phyloP scores from a whole-genome alignment of 2,329 filamentous ascomycete genomes.

The Oidium heveae region DNA sequence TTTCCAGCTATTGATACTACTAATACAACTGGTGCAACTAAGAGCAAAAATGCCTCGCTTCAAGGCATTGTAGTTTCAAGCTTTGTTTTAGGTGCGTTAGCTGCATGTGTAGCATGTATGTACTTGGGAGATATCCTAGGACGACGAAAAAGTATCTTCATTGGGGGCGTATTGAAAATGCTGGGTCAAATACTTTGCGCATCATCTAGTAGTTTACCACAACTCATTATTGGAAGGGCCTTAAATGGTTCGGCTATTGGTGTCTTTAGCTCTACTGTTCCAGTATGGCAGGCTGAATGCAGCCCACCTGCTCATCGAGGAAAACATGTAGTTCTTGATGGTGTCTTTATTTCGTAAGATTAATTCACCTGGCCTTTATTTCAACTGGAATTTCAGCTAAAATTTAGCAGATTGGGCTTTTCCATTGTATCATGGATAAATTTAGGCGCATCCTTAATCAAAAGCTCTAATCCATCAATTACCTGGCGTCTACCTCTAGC shows the following conservation, averaged over 20 bases:
- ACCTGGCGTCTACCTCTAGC: constrained; percentile 77
- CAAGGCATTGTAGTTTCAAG: constrained; percentile 28
- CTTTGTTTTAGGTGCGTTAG: constrained; percentile 29
- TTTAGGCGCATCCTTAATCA: constrained; percentile 17
- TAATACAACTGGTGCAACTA: background rate
- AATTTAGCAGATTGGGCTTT: constrained; percentile 12
- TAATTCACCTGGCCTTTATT: background rate
- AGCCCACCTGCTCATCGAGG: constrained; percentile 19
- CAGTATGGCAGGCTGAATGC: constrained; percentile 40
- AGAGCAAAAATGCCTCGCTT: background rate
- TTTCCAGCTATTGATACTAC: background rate
- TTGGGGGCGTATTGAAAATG: background rate
- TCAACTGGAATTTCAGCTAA: background rate
- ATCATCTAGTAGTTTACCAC: constrained; percentile 14
- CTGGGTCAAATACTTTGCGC: background rate
- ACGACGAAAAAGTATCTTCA: background rate
- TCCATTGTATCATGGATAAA: constrained; percentile 21
- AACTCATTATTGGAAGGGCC: constrained; percentile 27
- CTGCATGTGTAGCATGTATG: constrained; percentile 22
- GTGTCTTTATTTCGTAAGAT: constrained; percentile 13
- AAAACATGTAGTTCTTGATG: constrained; percentile 16
- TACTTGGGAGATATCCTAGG: constrained; percentile 29
- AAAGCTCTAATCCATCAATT: constrained; percentile 17
- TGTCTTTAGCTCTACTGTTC: constrained; percentile 22
- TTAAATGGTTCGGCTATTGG: constrained; percentile 27